phyloP scores from a whole-genome alignment of 495 filamentous ascomycete species.

The Penicillium antarcticum region DNA sequence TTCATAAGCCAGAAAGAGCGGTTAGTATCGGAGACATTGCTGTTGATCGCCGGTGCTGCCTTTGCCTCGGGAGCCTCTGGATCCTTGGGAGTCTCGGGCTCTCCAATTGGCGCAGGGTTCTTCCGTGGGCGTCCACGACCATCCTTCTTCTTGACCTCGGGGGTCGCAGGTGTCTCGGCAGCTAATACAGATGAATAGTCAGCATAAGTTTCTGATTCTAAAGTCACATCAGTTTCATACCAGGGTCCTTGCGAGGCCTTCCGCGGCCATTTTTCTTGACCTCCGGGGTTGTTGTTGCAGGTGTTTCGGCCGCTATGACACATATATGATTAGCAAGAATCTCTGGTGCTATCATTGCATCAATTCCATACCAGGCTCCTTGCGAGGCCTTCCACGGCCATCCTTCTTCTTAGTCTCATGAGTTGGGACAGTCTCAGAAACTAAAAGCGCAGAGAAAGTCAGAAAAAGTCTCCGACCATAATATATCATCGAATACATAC shows the following conservation, averaged over 20 bases:
- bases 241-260: slow-evolving; percentile 24
- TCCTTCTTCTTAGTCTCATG: slow-evolving; percentile 13
- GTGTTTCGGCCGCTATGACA: neutral
- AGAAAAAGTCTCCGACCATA: neutral
- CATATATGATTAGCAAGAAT: slow-evolving; percentile 1
- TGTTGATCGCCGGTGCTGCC: slow-evolving; percentile 5
- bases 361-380: neutral
- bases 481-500: slow-evolving; percentile 4
- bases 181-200: neutral
- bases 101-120: slow-evolving; percentile 18
- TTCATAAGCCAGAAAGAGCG: slow-evolving; percentile 88
- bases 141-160: slow-evolving; percentile 12
- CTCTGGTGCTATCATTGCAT: no score
- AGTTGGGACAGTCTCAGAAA: slow-evolving; percentile 3
- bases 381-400: slow-evolving; percentile 16
- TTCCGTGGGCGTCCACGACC: slow-evolving; percentile 25
- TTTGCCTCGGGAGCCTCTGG: slow-evolving; percentile 10
- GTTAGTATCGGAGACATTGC: slow-evolving; percentile 13
- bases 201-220: no score
- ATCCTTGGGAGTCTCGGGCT: slow-evolving; percentile 4
- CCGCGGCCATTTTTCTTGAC: slow-evolving; percentile 17
- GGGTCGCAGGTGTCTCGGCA: neutral
- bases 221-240: no score
- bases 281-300: neutral
- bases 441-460: neutral